Evolutionary conservation across 108 stramenopile genomes (phyloP), one percentile per base, ranked within the genome.

Genomic region (Skeletonema marinoi): DNA sequence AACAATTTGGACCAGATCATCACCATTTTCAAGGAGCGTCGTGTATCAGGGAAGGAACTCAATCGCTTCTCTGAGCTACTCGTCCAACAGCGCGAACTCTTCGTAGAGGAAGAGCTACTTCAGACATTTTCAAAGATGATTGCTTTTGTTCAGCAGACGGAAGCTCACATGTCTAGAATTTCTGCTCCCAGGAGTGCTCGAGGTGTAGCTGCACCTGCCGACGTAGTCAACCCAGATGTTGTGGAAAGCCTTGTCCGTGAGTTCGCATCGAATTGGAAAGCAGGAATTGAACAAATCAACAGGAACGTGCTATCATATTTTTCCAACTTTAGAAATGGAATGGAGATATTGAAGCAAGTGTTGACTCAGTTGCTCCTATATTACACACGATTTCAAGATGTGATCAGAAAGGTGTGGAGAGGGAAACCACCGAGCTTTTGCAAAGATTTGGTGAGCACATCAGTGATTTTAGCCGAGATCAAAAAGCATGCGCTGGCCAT

Each of bases 311-410:
- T 98, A 31, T 86, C 89, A 12, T 98, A 94, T 69, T 99, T 98
- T 87, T 94, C 96, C 36, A 98, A 99, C 84, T 97, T 97, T 87
- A 83, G 95, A 17, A 98, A 98, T 76, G 97, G 98, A 19, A 98
- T 98, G 97, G 99, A 98, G 70, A 96, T 99, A 67, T 85, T 99
- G 42, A 99, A 99, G 87, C 97, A 98, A 85, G 96, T 97, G 14
- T 77, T 98, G 67, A 98, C 98, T 39, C 98, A 98, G 78, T 81
- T 98, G 29, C 88, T 99, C 3, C 77, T 98, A 39, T 98, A 98
- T 80, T 98, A 98, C 85, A 98, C 98, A 19, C 77, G 99, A n/a
- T 98, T 99, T 75, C 98, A 98, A 73, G 96, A 96, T 84, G 84
- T 97, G 46, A 93, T 98, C 76, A 88, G 94, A 38, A 96, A 93